Base-by-base conservation (phyloP, 1,284 basidiomycete genomes). In the Trametes sp. region DNA sequence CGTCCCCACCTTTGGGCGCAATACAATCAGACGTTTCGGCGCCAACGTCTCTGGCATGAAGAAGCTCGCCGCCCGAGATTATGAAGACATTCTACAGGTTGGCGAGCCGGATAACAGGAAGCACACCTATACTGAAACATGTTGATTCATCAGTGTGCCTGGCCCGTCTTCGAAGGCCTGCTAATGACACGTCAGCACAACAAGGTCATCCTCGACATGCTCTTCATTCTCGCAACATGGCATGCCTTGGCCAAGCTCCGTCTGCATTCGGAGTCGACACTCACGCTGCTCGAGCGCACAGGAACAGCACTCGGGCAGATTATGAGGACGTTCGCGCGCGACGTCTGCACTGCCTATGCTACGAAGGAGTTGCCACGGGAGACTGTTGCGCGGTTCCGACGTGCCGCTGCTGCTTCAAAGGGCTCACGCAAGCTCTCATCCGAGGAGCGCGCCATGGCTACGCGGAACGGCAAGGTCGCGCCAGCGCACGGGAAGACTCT, bases 181-280 rank as follows among this genome's bases (percentile, higher is more conserved):
- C 55, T 79, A 2, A 66, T n/a, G n/a, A n/a, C 64, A 0, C 38
- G 42, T 0, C 55, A 60, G 0, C 54, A 72, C 26, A 65, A 79
- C 41, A 38, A 28, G 0, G 55, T 70, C 10, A 57, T 77, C 6
- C 55, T 69, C 1, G 52, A 70, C 11, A 45, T 78, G 3, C 46
- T 78, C 0, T 78, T 74, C 50, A 49, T 54, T 1, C 54, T 75
- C 2, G 67, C 65, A 1, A 42, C 60, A 6, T 78, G 71, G 72
- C 77, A 78, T 54, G 71, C 67, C 0, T 63, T 73, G 1, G 74
- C 76, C 0, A 78, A 78, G 50, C 65, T 79, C 1, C 73, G 72
- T 0, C 51, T 73, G 11, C 78, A 80, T 45, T 72, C 74, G 0
- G 69, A 72, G 0, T 33, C 52, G 0, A 73, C 76, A 0, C 49